Evolutionary conservation across 805 yeast genomes (phyloP), one percentile per base, ranked within the genome.

Genomic region (Soucietia sequanensis): DNA sequence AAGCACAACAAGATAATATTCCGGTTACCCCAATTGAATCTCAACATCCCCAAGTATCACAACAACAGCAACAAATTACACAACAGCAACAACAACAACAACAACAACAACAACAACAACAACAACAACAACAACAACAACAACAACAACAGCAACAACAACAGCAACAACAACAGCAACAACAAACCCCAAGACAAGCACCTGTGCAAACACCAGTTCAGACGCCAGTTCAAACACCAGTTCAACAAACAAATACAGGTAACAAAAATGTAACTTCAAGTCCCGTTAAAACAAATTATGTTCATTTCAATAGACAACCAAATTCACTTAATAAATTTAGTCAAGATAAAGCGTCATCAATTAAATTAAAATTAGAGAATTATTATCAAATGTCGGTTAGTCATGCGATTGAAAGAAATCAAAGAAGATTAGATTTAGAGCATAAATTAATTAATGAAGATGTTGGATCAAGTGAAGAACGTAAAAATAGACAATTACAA

Each of bases 371-470:
- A 46, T 66, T 89, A 31, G 96, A 89, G 55, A 87, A 87, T 53
- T 86, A 78, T 55, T 89, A 88, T 62, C 87, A 87, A 44, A 78
- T 85, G 57, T 80, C 90, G 12, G 95, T 90, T 19, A 76, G 78
- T 35, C 95, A 89, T 57, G 98, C 99, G 0, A 89, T 93, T 42
- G 99, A 93, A 60, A 72, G 99, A 46, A 93, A 91, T 57, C 96
- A 90, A 60, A 79, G 98, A 61, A 74, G 97, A 26, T 76, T 89
- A 25, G 88, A 84, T 48, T 72, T 89, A 44, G 99, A 86, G 64
- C 83, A 81, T 46, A 76, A 77, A 38, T 61, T 89, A 24, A 69
- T 76, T 29, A 68, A 69, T 22, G 93, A 86, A 52, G 81, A 82
- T 20, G 78, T 85, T 40, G 62, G 63, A 5, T 51, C 68, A 26